phyloP scores from a whole-genome alignment of 2,329 filamentous ascomycete species.

The Daldinia eschscholtzii region DNA sequence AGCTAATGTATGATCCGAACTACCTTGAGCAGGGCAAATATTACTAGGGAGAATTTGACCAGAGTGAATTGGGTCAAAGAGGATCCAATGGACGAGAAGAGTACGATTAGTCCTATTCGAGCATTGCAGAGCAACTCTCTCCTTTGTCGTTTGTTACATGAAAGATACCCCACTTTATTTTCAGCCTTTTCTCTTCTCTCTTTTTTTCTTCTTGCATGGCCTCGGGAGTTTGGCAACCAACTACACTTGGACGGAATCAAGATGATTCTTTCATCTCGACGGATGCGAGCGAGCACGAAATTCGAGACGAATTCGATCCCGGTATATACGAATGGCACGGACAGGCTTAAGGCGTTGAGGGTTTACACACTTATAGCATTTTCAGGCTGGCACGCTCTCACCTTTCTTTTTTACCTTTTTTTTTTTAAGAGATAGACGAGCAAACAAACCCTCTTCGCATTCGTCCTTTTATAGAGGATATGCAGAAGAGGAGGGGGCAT shows the following conservation, averaged over 20 bases:
- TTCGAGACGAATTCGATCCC: background rate
- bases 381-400: background rate
- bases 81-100: background rate
- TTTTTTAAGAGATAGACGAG: background rate
- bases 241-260: background rate
- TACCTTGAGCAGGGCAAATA: background rate
- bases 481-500: background rate
- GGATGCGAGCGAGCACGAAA: background rate
- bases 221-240: slow-evolving; percentile 2
- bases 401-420: background rate
- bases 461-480: background rate
- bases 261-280: background rate
- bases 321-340: slow-evolving; percentile 1
- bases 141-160: background rate
- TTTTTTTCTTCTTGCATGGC: background rate
- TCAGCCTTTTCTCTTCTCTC: background rate
- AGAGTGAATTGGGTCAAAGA: background rate
- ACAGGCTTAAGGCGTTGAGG: background rate
- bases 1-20: background rate
- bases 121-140: background rate
- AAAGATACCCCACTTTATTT: slow-evolving; percentile 11
- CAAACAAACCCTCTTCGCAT: background rate
- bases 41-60: background rate
- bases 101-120: background rate
- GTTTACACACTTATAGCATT: slow-evolving; percentile 8